Evolutionary conservation across 2,329 filamentous ascomycete genomes (phyloP).

Genomic region (Lasiodiplodia gonubiensis): DNA sequence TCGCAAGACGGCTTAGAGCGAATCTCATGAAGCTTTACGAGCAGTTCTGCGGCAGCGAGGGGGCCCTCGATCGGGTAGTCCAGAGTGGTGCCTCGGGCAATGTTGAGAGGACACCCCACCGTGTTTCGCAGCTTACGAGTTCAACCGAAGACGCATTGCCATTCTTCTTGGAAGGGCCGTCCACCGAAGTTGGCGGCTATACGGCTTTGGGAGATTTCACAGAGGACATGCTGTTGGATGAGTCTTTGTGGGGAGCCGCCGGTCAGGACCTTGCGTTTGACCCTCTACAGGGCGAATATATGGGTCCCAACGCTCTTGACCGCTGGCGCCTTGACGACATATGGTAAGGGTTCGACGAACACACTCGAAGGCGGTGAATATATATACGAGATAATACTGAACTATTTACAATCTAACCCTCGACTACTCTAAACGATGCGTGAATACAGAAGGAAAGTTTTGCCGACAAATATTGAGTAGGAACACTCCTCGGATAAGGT

Average conservation of each 20-base stretch:
- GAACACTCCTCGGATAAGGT: neutral
- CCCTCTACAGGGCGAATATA: neutral
- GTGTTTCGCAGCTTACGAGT: neutral
- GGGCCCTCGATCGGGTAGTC: too few relatives aligned
- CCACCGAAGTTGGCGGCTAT: neutral
- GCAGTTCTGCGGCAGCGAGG: neutral
- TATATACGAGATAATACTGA: neutral
- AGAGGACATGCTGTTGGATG: conserved; percentile 4
- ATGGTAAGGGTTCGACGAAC: too few relatives aligned
- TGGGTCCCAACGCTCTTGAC: neutral
- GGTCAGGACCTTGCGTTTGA: neutral
- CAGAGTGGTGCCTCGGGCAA: neutral
- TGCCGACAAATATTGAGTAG: neutral
- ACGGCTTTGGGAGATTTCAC: neutral
- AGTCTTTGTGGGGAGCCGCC: neutral
- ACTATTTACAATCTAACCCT: neutral
- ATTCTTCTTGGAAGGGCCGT: neutral
- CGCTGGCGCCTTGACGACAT: neutral
- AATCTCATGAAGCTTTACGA: conserved; percentile 4
- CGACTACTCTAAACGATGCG: neutral
- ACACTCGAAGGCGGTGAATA: neutral
- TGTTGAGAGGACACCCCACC: neutral
- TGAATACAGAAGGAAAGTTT: neutral
- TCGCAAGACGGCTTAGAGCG: neutral
- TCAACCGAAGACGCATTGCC: neutral